These are phyloP conservation scores for Daldinia loculata DNA, from an alignment of 495 filamentous ascomycete species.

Conservation along the genomic window DNA sequence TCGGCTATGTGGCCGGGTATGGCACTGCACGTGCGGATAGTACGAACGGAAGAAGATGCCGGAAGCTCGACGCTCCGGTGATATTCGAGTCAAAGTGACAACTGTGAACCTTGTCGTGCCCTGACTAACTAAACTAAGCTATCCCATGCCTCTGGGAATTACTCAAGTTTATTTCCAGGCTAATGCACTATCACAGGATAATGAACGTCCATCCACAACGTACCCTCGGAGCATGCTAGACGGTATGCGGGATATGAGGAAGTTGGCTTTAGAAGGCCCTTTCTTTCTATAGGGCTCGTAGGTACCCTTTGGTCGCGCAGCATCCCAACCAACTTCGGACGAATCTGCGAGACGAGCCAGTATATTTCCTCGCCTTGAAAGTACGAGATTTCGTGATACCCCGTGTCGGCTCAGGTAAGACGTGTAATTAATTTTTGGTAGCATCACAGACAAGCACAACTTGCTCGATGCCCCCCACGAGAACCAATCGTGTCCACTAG, in stretches of 20 bases:
- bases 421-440: conserved; percentile 36
- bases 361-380: conserved; percentile 12
- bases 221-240: background rate
- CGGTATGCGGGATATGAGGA: conserved; percentile 10
- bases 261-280: background rate
- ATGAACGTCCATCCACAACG: background rate
- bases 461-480: conserved; percentile 3
- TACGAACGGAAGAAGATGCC: conserved; percentile 15
- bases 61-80: background rate
- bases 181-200: conserved; percentile 2
- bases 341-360: conserved; percentile 26
- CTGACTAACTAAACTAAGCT: conserved; percentile 8
- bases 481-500: conserved; percentile 20
- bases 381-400: conserved; percentile 39
- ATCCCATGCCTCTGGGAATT: conserved; percentile 24
- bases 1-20: conserved; percentile 3
- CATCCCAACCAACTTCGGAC: conserved; percentile 29
- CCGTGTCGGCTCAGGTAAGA: conserved; percentile 38
- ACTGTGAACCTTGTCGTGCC: conserved; percentile 11
- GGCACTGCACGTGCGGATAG: conserved; percentile 10
- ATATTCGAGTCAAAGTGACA: background rate
- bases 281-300: background rate
- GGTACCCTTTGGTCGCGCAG: conserved; percentile 23
- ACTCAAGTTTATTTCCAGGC: background rate
- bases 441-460: conserved; percentile 31